Conservation (phyloP, 805 yeast genomes). For the Vanderwaltozyma verrucispora region DNA sequence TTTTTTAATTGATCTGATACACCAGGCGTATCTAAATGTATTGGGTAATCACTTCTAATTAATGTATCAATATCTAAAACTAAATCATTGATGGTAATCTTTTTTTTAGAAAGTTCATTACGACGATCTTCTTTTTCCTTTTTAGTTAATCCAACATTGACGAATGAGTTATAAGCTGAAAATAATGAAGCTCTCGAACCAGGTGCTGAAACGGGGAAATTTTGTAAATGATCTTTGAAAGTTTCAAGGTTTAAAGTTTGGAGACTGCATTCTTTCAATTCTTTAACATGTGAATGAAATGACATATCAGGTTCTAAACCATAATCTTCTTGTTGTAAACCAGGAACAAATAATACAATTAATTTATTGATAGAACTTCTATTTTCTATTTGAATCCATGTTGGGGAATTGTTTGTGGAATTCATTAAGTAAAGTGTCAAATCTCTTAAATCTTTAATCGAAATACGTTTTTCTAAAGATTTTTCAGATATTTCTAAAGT, state of each 20-base stretch:
- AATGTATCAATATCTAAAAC: conserved; percentile 41
- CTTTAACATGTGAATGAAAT: conserved; percentile 5
- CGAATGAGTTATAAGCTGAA: conserved; percentile 45
- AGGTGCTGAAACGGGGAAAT: conserved; percentile 49
- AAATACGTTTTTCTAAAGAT: conserved; percentile 18
- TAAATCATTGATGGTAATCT: conserved; percentile 43
- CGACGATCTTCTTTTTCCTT: conserved; percentile 39
- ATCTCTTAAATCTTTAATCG: conserved; percentile 37
- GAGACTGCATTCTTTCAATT: conserved; percentile 3
- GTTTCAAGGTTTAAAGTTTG: conserved; percentile 4
- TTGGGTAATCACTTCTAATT: conserved; percentile 44
- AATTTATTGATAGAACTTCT: conserved; percentile 40
- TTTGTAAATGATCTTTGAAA: conserved; percentile 5
- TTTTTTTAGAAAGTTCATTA: conserved; percentile 21
- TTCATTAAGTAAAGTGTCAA: conserved; percentile 35
- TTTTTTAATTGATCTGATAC: conserved; percentile 5
- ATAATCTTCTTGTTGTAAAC: conserved; percentile 41
- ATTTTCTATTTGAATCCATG: conserved; percentile 42
- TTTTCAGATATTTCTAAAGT: conserved; percentile 30
- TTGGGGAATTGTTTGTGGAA: conserved; percentile 34
- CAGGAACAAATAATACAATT: conserved; percentile 55
- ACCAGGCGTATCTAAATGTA: conserved; percentile 35
- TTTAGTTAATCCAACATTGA: conserved; percentile 46
- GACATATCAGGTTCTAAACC: conserved; percentile 11
- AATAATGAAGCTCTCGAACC: conserved; percentile 51